A percentile compares a stretch with the other conserved stretches of the same genome.
These are phyloP conservation scores for Penicillium canariense DNA, from an alignment of 495 filamentous ascomycete species.

Conservation along the genomic window DNA sequence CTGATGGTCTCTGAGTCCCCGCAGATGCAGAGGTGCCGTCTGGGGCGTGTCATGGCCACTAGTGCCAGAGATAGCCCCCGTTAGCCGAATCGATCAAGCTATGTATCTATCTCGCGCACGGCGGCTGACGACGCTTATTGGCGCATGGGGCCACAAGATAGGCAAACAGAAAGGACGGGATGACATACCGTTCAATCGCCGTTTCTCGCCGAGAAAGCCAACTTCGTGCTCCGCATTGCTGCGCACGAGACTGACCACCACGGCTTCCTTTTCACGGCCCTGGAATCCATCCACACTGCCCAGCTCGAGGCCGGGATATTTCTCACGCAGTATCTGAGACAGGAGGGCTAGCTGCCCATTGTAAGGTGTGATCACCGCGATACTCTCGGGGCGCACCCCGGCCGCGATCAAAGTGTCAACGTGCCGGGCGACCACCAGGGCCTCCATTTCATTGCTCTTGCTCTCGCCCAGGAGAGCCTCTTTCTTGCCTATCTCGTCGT, in stretches of 20 bases:
- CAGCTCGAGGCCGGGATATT: conserved; percentile 80
- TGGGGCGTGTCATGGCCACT: conserved; percentile 96
- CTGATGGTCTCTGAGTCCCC: conserved; percentile 92
- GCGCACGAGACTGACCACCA: conserved; percentile 85
- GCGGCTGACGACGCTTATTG: too few relatives aligned
- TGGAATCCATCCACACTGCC: conserved; percentile 98
- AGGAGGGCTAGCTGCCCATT: conserved; percentile 87
- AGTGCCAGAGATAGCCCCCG: background rate
- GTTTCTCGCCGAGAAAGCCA: conserved; percentile 91
- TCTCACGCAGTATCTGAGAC: conserved; percentile 69
- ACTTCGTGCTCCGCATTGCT: conserved; percentile 86
- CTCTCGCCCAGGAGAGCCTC: conserved; percentile 70
- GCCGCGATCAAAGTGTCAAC: conserved; percentile 71
- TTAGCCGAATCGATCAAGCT: background rate
- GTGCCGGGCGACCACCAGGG: conserved; percentile 72
- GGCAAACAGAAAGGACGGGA: background rate
- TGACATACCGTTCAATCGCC: conserved; percentile 77
- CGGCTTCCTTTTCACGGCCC: conserved; percentile 93
- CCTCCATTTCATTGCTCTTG: conserved; percentile 92
- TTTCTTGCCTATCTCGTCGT: conserved; percentile 50
- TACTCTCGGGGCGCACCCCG: conserved; percentile 74
- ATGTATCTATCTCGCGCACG: background rate
- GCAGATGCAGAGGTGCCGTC: conserved; percentile 83
- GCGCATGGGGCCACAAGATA: too few relatives aligned
- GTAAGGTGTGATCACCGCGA: conserved; percentile 94